Base-by-base conservation (phyloP, 1,284 basidiomycete species). In the Blastosporella zonata region DNA sequence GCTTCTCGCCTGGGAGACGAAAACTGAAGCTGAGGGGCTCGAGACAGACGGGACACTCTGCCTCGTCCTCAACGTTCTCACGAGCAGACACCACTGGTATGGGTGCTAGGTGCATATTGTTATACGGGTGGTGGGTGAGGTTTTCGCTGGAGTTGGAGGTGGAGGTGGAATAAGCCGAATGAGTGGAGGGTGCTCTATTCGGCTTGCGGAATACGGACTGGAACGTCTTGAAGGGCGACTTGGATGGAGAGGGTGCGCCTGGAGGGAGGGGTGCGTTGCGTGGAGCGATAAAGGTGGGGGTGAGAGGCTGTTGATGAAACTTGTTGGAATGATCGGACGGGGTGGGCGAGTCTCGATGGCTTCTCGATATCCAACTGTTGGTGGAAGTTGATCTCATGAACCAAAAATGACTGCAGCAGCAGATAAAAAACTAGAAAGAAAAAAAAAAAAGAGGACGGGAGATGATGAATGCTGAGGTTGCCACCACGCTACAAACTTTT, bases 1-100 rank as follows among this genome's bases (percentile, higher is more conserved):
- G 92, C 65, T 96, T 97, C 71, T 99, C 96, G 13, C 96, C 95
- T 0, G 86, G 90, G 17, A 93, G 74, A 55, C 88, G 78, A 70
- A 91, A 91, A 70, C 82, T 86, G 67, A 93, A 92, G 59, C 84
- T 88, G 59, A 95, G 82, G 1, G 89, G 87, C 62, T 94, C 93
- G 59, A 94, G 81, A 67, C 92, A 95, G 61, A 95, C 90, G 22
- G 93, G 93, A 61, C 93, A 95, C 59, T 88, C 86, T 36, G 86
- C 86, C 59, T 93, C 91, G 39, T 89, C 84, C 35, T 89, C 87
- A 13, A 72, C 65, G 25, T 74, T 54, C 54, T 82, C 79, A 57
- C 78, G 78, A 55, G 67, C 80, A 15, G 84, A 82, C 46, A 87
- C 81, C 55, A 87, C 81, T 18, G 87, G 83, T 15, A 84, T 67